Evolutionary conservation across 2,329 filamentous ascomycete species (phyloP).

Genomic region (Aspergillus amoenus): DNA sequence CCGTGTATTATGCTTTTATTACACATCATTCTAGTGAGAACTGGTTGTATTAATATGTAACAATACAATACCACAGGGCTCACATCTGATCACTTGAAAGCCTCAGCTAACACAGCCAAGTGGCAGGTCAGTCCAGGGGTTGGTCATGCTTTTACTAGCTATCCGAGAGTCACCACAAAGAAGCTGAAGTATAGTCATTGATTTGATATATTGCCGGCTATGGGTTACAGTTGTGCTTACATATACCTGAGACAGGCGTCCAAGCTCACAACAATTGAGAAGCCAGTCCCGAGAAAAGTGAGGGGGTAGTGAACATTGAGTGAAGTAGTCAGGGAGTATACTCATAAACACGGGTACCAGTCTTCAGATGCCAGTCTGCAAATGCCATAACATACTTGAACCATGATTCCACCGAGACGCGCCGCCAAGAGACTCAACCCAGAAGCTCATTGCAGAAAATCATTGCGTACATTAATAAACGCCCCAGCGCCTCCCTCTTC

Average conservation of each 20-base stretch:
- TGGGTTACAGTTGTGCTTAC: not conserved
- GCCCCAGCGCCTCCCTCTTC: conserved; percentile 77
- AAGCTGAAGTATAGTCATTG: not conserved
- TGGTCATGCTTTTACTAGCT: too few relatives aligned
- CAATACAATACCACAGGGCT: not conserved
- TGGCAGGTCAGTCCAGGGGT: too few relatives aligned
- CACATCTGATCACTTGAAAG: not conserved
- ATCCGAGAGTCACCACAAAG: too few relatives aligned
- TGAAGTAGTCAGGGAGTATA: not conserved
- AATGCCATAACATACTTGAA: conserved; percentile 11
- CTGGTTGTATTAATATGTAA: not conserved
- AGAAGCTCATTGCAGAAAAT: conserved; percentile 42
- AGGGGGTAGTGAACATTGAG: not conserved
- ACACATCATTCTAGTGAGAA: not conserved
- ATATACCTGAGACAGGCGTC: not conserved
- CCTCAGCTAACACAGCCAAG: too few relatives aligned
- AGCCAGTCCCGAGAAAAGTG: not conserved
- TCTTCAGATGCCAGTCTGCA: conserved; percentile 11
- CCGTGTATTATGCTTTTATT: not conserved
- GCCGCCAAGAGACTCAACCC: conserved; percentile 25
- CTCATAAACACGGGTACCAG: conserved; percentile 2
- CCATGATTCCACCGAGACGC: conserved; percentile 1
- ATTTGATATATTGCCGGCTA: not conserved
- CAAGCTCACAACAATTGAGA: not conserved
- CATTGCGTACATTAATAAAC: conserved; percentile 70